phyloP scores from a whole-genome alignment of 116 monocot species.

The Thalassia testudinum region DNA sequence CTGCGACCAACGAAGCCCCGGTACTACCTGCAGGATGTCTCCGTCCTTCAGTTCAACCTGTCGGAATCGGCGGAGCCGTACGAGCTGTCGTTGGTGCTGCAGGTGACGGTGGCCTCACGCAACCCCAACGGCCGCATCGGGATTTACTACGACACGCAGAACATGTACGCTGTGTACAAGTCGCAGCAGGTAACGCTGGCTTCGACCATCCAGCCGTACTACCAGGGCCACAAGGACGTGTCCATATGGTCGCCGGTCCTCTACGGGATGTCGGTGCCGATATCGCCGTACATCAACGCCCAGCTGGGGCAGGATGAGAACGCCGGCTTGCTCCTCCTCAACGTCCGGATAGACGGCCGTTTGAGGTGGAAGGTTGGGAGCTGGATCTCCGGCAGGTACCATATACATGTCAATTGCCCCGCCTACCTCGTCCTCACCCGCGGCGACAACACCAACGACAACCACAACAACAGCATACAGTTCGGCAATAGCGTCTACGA shows the following conservation, averaged over 20 bases:
- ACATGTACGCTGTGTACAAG: constrained; percentile 34
- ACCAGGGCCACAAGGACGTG: constrained; percentile 44
- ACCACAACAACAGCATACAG: neutral
- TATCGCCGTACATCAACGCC: constrained; percentile 25
- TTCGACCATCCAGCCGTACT: constrained; percentile 14
- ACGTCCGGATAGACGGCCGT: constrained; percentile 31
- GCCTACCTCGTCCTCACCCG: constrained; percentile 6
- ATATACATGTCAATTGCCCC: constrained; percentile 13
- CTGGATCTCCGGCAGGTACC: constrained; percentile 42
- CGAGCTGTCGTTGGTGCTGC: constrained; percentile 1
- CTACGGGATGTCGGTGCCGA: constrained; percentile 23
- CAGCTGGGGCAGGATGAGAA: constrained; percentile 29
- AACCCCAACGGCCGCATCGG: constrained; percentile 45
- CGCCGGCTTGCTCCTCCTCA: constrained; percentile 20
- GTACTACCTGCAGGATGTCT: neutral
- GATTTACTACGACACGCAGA: constrained; percentile 33
- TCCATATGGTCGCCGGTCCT: constrained; percentile 46
- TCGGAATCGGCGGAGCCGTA: neutral
- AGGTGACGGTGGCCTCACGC: constrained; percentile 24
- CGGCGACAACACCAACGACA: too few relatives aligned
- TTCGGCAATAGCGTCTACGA: neutral
- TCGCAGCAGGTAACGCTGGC: constrained; percentile 30
- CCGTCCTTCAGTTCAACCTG: neutral
- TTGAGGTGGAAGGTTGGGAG: constrained; percentile 54
- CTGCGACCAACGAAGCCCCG: neutral